A percentile compares a stretch with the other conserved stretches of the same genome.
These are phyloP conservation scores for Lineolata rhizophorae DNA, from an alignment of 495 filamentous ascomycete species.

Conservation along the genomic window DNA sequence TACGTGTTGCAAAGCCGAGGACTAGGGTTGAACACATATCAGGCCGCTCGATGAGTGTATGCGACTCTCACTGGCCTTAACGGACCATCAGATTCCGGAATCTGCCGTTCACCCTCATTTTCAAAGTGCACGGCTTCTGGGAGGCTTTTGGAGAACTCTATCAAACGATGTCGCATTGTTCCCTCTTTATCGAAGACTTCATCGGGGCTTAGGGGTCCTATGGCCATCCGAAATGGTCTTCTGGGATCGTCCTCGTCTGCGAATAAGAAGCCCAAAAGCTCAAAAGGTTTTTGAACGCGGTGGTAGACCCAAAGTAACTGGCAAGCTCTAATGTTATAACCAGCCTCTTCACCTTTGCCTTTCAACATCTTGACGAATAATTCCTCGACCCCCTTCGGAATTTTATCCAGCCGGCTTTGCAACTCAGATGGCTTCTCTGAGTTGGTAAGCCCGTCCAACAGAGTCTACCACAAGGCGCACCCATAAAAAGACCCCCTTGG, in stretches of 20 bases:
- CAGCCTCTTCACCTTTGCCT: neutral
- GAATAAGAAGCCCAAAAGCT: neutral
- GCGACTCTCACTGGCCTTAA: no score
- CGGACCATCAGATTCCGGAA: no score
- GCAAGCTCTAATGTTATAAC: no score
- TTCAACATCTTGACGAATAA: constrained; percentile 6
- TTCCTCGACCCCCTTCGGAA: constrained; percentile 2
- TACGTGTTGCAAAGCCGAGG: no score
- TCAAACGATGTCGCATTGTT: neutral
- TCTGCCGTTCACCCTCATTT: no score
- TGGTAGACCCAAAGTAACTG: neutral
- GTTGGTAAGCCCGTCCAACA: constrained; percentile 1
- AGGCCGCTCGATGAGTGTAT: no score
- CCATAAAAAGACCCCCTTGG: constrained; percentile 4
- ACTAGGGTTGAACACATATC: no score
- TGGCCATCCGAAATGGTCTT: neutral
- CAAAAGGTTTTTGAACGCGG: neutral
- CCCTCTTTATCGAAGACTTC: neutral
- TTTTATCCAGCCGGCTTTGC: constrained; percentile 1
- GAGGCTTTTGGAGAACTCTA: no score
- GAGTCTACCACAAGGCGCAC: constrained; percentile 1
- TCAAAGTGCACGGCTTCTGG: no score
- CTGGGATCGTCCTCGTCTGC: neutral
- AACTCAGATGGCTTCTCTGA: constrained; percentile 3
- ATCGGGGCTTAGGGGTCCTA: neutral